Evolutionary conservation across 768 basidiomycete genomes (phyloP).

Genomic region (Auriscalpium vulgare): DNA sequence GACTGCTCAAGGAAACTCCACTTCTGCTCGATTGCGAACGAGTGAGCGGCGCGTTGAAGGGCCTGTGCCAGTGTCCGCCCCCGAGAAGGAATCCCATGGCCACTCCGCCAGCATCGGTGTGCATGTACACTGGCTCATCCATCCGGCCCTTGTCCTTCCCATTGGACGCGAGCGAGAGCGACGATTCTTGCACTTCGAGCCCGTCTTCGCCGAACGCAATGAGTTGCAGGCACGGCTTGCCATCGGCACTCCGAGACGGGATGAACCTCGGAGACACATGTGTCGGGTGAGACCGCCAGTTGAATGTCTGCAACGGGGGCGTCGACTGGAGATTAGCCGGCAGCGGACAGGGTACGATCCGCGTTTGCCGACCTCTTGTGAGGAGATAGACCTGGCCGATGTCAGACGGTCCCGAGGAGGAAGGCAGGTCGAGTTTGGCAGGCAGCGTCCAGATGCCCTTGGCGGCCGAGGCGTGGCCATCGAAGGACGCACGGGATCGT

Average conservation of each 20-base stretch:
- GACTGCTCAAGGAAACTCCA: conserved; percentile 38
- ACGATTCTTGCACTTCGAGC: conserved; percentile 65
- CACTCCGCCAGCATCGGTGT: conserved; percentile 54
- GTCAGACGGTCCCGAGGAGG: conserved; percentile 23
- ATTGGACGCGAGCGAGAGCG: conserved; percentile 38
- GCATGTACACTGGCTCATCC: conserved; percentile 41
- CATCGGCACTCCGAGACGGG: conserved; percentile 18
- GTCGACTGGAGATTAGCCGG: conserved; percentile 39
- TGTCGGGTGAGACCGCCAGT: conserved; percentile 53
- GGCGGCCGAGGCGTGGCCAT: conserved; percentile 31
- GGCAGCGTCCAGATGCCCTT: conserved; percentile 44
- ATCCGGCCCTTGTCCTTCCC: conserved; percentile 40
- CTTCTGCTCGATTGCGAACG: conserved; percentile 40
- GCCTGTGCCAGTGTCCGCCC: conserved; percentile 43
- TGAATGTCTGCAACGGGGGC: conserved; percentile 45
- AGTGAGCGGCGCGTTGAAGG: conserved; percentile 27
- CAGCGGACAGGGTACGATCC: conserved; percentile 60
- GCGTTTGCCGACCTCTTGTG: conserved; percentile 62
- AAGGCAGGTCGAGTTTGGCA: conserved; percentile 38
- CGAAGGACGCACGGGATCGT: conserved; percentile 37
- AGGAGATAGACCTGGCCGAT: conserved; percentile 48
- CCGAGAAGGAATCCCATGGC: conserved; percentile 48
- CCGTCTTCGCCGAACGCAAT: conserved; percentile 64
- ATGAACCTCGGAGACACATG: conserved; percentile 47
- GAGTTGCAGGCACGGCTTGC: conserved; percentile 52